Conservation (phyloP, 192 early-diverging fungal species). For the Dimargaris verticillata region DNA sequence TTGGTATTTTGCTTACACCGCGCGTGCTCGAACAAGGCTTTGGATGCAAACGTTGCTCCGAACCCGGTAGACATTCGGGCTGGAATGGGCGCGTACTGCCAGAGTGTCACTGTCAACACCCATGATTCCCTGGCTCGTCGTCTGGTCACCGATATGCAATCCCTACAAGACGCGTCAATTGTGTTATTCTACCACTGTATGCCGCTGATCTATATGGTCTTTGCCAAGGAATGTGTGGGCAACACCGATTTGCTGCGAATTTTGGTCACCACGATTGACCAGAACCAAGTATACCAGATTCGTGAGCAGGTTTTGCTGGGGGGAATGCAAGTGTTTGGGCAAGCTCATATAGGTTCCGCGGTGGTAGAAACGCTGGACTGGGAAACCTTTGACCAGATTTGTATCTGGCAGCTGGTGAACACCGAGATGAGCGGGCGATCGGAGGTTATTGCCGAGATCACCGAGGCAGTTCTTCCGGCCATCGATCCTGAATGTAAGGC, state of each 20-base stretch:
- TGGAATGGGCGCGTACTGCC: too few species aligned
- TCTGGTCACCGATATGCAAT: constrained; percentile 23
- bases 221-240: constrained; percentile 21
- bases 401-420: constrained; percentile 34
- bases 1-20: constrained; percentile 16
- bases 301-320: constrained; percentile 14
- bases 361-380: constrained; percentile 18
- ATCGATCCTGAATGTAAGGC: constrained; percentile 11
- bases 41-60: too few species aligned
- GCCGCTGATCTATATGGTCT: constrained; percentile 20
- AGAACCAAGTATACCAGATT: constrained; percentile 30
- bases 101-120: too few species aligned
- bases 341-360: constrained; percentile 1
- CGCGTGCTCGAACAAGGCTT: too few species aligned
- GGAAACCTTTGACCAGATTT: constrained; percentile 37
- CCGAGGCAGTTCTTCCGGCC: constrained; percentile 12
- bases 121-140: constrained; percentile 9
- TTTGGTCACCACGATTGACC: constrained; percentile 27
- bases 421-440: constrained; percentile 24
- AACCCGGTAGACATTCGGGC: too few species aligned
- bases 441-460: constrained; percentile 7
- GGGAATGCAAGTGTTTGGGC: constrained; percentile 17
- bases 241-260: constrained; percentile 17
- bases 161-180: constrained; percentile 28
- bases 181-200: constrained; percentile 23